Base-by-base conservation (phyloP, 73 alveolate species). In the Stentor coeruleus region DNA sequence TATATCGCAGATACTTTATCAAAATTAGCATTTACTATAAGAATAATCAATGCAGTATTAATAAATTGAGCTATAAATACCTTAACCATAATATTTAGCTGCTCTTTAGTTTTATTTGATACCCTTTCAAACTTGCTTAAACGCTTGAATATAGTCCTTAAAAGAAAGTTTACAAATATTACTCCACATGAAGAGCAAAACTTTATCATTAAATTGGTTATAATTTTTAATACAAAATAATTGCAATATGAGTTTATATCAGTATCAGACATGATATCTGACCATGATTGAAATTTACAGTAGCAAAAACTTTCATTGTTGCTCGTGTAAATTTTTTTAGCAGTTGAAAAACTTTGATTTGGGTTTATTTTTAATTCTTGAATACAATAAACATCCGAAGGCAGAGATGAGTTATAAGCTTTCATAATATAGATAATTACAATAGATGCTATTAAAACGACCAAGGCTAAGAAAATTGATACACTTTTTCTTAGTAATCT, bases 11-110 rank as follows among this genome's bases (percentile, higher is more conserved):
- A n/a, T 35, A 80, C 39, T 15, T 82, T 80, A 55, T 84, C 59
- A 35, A 88, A 74, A 80, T 86, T 81, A 36, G 93, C 91, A 15
- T 88, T 85, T 35, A 88, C 85, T 20, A 89, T 40, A 28, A 81
- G 83, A 3, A 87, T 82, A 36, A 89, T 59, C 26, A 89, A 26
- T 6, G 90, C 91, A 55, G 88, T 86, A 72, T 86, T 89, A 2
- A 86, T 74, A 59, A 89, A 86, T 58, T 81, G 49, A 2, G 82
- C 74, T 3, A 86, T 31, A 82, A 89, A 86, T 0, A 86, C 55
- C 59, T 89, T 89, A 38, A 42, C 59, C 66, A 82, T 59, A 38
- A 76, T 74, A 3, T 80, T 81, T 30, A 59, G 49, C 38, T 66
- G 15, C 38, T 30, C 28, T 28, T 81, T 38, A 39, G 87, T 81